phyloP scores from a whole-genome alignment of 352 stramenopile genomes.

The Phytopythium mirpurense region DNA sequence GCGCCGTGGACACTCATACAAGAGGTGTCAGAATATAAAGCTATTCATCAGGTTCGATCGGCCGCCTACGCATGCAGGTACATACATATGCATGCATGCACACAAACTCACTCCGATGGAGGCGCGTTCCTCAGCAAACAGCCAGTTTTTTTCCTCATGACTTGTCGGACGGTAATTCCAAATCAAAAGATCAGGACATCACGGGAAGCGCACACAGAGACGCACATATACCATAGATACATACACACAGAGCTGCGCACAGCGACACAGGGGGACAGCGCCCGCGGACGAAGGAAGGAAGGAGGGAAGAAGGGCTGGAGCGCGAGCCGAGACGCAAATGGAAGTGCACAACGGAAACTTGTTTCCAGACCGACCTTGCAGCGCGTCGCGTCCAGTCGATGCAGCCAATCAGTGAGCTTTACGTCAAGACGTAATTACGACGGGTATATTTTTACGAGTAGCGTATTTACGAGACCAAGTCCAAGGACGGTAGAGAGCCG shows the following conservation, averaged over 20 bases:
- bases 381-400: neutral
- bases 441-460: constrained; percentile 2
- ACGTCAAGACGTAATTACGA: neutral
- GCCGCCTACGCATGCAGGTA: neutral
- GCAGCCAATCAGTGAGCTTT: neutral
- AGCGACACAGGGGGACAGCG: too few species aligned
- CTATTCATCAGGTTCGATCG: constrained; percentile 80
- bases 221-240: neutral
- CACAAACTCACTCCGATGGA: too few species aligned
- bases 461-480: neutral
- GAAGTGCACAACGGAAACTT: too few species aligned
- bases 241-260: neutral
- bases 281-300: too few species aligned
- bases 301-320: neutral
- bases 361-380: neutral
- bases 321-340: too few species aligned
- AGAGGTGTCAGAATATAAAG: constrained; percentile 89
- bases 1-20: constrained; percentile 72
- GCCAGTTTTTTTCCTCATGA: constrained; percentile 80
- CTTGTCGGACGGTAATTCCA: constrained; percentile 88
- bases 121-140: constrained; percentile 83
- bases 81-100: constrained; percentile 10
- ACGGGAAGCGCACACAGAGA: constrained; percentile 35
- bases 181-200: constrained; percentile 79
- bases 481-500: too few species aligned